Percentiles rank a stretch among this genome's conserved stretches.
Conservation (phyloP, 805 yeast species). For the Sugiyamaella valdiviana region DNA sequence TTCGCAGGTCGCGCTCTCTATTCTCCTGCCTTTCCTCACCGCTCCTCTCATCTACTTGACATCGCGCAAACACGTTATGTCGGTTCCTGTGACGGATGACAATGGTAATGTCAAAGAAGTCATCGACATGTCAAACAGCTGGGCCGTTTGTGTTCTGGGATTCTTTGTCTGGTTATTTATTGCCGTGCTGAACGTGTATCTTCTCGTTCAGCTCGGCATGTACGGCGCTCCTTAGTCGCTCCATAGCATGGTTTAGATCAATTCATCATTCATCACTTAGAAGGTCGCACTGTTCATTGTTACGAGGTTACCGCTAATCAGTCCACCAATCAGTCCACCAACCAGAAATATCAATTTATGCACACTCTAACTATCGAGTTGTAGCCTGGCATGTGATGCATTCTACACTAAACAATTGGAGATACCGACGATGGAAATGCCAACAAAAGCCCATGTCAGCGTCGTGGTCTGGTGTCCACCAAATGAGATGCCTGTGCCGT, state of each 20-base stretch:
- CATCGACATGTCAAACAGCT: constrained; percentile 42
- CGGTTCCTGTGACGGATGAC: constrained; percentile 12
- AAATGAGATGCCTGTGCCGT: constrained; percentile 72
- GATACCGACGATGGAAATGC: constrained; percentile 51
- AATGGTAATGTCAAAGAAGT: constrained; percentile 6
- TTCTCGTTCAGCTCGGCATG: constrained; percentile 43
- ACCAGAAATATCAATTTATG: too few species aligned
- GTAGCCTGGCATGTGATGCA: too few species aligned
- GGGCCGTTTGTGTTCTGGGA: constrained; percentile 49
- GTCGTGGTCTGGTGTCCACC: constrained; percentile 64
- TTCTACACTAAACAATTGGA: constrained; percentile 25
- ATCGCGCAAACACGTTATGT: constrained; percentile 62
- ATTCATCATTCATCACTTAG: background rate
- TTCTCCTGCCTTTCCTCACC: constrained; percentile 74
- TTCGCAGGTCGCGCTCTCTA: constrained; percentile 79
- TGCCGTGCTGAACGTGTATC: constrained; percentile 62
- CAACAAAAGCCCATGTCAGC: constrained; percentile 53
- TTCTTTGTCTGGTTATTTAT: constrained; percentile 64
- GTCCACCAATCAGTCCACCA: too few species aligned
- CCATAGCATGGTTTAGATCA: background rate
- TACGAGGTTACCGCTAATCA: too few species aligned
- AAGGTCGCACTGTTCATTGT: background rate
- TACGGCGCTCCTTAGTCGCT: constrained; percentile 8
- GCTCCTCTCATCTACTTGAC: constrained; percentile 86
- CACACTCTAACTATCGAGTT: too few species aligned